A percentile compares a stretch with the other conserved stretches of the same genome.
phyloP scores from a whole-genome alignment of 73 alveolate genomes.

The Durusdinium trenchii region DNA sequence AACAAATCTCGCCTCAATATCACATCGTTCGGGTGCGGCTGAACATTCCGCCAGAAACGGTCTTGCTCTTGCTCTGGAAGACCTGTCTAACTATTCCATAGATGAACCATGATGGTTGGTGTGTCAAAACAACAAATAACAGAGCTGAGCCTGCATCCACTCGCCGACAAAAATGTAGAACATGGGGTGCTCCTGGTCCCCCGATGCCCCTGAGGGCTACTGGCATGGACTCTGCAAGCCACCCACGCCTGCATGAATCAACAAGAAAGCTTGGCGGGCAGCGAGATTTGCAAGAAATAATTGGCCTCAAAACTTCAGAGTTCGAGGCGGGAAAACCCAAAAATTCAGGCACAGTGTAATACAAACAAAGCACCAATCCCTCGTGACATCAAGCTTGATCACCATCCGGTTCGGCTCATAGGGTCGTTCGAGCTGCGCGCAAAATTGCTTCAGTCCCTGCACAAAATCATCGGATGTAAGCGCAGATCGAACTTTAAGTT shows the following conservation, averaged over 20 bases:
- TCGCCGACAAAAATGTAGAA: background rate
- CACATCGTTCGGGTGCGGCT: slow-evolving; percentile 32
- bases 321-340: background rate
- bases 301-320: background rate
- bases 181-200: slow-evolving; percentile 20
- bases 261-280: background rate
- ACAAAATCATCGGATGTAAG: background rate
- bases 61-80: too few relatives aligned
- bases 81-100: too few relatives aligned
- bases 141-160: background rate
- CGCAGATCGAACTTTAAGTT: background rate
- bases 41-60: background rate
- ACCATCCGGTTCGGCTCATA: background rate
- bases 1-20: background rate
- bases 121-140: too few relatives aligned
- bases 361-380: slow-evolving; percentile 9
- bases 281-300: background rate
- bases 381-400: background rate
- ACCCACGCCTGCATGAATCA: background rate
- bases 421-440: background rate
- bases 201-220: background rate
- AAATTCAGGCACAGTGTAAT: too few relatives aligned
- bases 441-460: background rate
- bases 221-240: background rate
- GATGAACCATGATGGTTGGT: too few relatives aligned